Percentiles rank a stretch among this genome's conserved stretches.
phyloP scores from a whole-genome alignment of 2,329 filamentous ascomycete genomes.

The Xylariomycetidae sp. region DNA sequence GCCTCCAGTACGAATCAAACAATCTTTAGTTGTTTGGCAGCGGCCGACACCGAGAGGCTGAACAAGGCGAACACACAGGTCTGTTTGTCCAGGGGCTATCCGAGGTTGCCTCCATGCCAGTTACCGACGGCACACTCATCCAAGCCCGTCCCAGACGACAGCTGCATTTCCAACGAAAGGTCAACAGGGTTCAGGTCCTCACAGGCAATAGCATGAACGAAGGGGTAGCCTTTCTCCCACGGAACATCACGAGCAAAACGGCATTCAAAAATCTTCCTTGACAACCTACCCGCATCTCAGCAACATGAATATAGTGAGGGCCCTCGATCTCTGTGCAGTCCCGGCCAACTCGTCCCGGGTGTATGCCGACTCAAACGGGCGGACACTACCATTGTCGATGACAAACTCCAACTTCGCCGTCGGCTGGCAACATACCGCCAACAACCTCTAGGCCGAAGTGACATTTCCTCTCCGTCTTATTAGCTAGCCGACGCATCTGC shows the following conservation, averaged over 20 bases:
- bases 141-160: constrained; percentile 23
- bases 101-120: constrained; percentile 32
- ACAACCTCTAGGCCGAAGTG: constrained; percentile 50
- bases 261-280: constrained; percentile 26
- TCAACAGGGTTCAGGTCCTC: constrained; percentile 30
- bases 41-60: constrained; percentile 27
- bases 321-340: constrained; percentile 27
- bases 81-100: constrained; percentile 20
- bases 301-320: constrained; percentile 23
- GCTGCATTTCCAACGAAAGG: constrained; percentile 19
- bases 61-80: constrained; percentile 31
- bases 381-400: constrained; percentile 39
- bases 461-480: constrained; percentile 53
- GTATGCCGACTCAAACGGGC: constrained; percentile 33
- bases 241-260: constrained; percentile 26
- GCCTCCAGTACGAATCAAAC: constrained; percentile 13
- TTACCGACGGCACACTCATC: constrained; percentile 32
- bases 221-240: constrained; percentile 31
- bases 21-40: constrained; percentile 30
- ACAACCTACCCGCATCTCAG: constrained; percentile 30
- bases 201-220: constrained; percentile 34
- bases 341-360: constrained; percentile 19
- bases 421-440: constrained; percentile 50
- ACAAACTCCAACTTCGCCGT: constrained; percentile 43
- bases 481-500: constrained; percentile 48